Base-by-base conservation (phyloP, 345 rosid species). In the Populus ilicifolia region DNA sequence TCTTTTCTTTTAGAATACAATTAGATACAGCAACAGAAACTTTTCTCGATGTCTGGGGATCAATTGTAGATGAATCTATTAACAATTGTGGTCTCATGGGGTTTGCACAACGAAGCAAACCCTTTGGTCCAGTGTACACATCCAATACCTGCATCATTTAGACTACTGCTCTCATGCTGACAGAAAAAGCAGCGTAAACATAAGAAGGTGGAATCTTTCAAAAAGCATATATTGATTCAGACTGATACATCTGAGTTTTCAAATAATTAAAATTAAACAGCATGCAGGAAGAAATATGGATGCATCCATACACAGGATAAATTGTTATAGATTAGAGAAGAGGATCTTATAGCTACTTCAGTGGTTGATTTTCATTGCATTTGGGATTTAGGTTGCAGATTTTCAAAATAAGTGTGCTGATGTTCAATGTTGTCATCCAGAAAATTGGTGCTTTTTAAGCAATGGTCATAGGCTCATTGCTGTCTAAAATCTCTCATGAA, bases 11-110 rank as follows among this genome's bases (percentile, higher is more conserved):
- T 78, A 93, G 70, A 84, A 43, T 46, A 81, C 89, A 89, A 10
- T 83, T 82, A 76, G 98, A 89, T 76, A 90, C 87, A 52, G 88
- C 82, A 4, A 76, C 82, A 65, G 94, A 86, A 77, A 95, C 74
- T 80, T 86, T 93, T 76, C 97, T 88, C 11, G 99, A 93, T 11
- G 91, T 89, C 71, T 89, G 94, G 71, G 98, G 96, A 89, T 93
- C 96, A 86, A 95, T 87, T 65, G 98, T 95, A 64, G 99, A 95
- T 66, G 97, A 95, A 83, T 95, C 94, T 75, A 95, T 90, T 16
- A 95, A 87, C 82, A 93, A 77, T 80, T 75, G 72, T 1, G 98
- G 90, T 77, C 87, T 84, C 69, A 91, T 81, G 61, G 80, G 72
- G 80, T 85, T 90, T 78, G 87, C 88, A 76, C 83, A 89, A 78